Base-by-base conservation (phyloP, 2,329 filamentous ascomycete genomes). In the Coniochaeta ligniaria region DNA sequence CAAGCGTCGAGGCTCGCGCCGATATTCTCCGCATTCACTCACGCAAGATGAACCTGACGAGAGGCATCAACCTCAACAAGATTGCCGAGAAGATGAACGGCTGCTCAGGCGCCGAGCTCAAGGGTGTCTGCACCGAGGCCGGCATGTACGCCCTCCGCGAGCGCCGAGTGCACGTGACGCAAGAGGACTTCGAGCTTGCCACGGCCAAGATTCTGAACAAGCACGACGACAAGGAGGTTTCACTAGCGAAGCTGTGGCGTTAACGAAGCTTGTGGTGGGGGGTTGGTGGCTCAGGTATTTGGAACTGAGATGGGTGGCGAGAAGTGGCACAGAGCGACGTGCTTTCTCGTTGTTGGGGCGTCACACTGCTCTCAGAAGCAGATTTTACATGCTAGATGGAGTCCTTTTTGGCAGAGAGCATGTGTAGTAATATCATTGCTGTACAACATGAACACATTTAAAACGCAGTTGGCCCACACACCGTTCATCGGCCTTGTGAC, bases 21-120 rank as follows among this genome's bases (percentile, higher is more conserved):
- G 95, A 99, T 75, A 99, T 99, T 79, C 83, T 99, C 67, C 90
- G 95, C 67, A 99, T 99, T 70, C 95, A 99, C 80, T 96, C 90
- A 69, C 87, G 95, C 70, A 96, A 93, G 78, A 99, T 99, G 95
- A 99, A 99, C 78, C 77, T 99, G 69, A 99, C 95, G 16, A 86
- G 95, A 71, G 95, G 95, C 59, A 98, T 99, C 80, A 96, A 99
- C 78, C 81, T 99, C 66, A 96, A 85, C 70, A 99, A 99, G 86
- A 96, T 98, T 69, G 95, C 95, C 33, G 95, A 99, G 82, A 98
- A 98, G 85, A 99, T 99, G 95, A 97, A 97, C 71, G 95, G 95
- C 58, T 99, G 95, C 77, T 97, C 93, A 3, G 95, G 95, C 63
- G 95, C 95, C 60, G 95, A 99, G 78, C 78, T 99, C 69, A 99